phyloP scores from a whole-genome alignment of 2,329 filamentous ascomycete species.

The Colletotrichum falcatum region DNA sequence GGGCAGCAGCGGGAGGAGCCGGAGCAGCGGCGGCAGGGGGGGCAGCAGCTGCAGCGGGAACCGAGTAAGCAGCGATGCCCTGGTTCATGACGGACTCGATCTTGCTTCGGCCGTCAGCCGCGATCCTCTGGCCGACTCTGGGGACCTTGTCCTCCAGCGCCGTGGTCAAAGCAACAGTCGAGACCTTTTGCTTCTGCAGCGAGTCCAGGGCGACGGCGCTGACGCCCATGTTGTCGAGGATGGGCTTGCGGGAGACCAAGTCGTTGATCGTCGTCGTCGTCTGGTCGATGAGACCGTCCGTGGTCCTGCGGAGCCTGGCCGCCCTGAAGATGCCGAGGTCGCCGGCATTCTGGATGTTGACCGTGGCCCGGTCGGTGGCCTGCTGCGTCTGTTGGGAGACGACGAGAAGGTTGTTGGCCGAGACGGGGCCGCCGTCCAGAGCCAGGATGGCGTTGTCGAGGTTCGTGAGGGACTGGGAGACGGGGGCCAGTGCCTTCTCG shows the following conservation, averaged over 20 bases:
- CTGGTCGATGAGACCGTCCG: slow-evolving; percentile 41
- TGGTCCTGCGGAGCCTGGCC: slow-evolving; percentile 42
- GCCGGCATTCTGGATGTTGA: slow-evolving; percentile 44
- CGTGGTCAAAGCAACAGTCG: slow-evolving; percentile 42
- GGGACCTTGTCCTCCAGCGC: slow-evolving; percentile 46
- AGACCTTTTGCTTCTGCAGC: slow-evolving; percentile 44
- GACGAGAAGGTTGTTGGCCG: slow-evolving; percentile 35
- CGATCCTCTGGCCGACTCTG: slow-evolving; percentile 45
- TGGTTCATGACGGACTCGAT: slow-evolving; percentile 43
- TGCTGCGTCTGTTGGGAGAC: slow-evolving; percentile 32
- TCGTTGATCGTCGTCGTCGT: slow-evolving; percentile 43
- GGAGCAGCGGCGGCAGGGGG: slow-evolving; percentile 18
- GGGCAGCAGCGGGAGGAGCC: background rate
- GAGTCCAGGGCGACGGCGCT: slow-evolving; percentile 43
- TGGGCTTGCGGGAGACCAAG: slow-evolving; percentile 45
- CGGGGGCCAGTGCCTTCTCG: slow-evolving; percentile 27
- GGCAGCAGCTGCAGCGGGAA: slow-evolving; percentile 14
- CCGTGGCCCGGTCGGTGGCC: slow-evolving; percentile 42
- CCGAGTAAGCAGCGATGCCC: slow-evolving; percentile 42
- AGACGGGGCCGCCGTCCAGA: slow-evolving; percentile 29
- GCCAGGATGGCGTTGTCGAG: slow-evolving; percentile 31
- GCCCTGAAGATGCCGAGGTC: slow-evolving; percentile 43
- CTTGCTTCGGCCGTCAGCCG: slow-evolving; percentile 43
- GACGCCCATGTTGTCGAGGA: slow-evolving; percentile 46
- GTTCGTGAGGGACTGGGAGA: slow-evolving; percentile 22